Evolutionary conservation across 140 eudicot genomes (phyloP).

Genomic region (Erigeron philadelphicus): DNA sequence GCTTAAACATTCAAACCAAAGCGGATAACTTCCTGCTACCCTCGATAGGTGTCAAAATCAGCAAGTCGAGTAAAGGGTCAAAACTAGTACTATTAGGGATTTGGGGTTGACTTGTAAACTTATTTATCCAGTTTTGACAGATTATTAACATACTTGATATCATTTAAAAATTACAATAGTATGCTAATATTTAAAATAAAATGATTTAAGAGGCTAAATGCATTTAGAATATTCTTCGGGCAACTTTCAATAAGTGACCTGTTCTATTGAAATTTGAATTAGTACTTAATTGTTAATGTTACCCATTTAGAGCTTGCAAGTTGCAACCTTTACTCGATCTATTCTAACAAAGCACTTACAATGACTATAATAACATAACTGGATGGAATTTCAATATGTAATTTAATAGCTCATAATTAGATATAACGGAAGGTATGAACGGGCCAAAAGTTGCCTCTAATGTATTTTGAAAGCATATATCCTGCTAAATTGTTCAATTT

Average conservation of each 20-base stretch:
- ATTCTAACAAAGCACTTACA: not conserved
- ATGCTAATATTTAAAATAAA: not conserved
- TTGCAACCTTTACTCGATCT: slow-evolving; percentile 3
- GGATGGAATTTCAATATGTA: not conserved
- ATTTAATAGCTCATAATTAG: not conserved
- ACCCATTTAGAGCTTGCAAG: slow-evolving; percentile 8
- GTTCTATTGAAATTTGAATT: not conserved
- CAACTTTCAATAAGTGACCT: not conserved
- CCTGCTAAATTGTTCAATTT: not conserved
- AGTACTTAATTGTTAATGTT: not conserved
- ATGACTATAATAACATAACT: not conserved
- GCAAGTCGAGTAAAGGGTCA: not conserved
- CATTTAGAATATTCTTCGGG: not conserved
- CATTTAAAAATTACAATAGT: not conserved
- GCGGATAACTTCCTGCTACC: not conserved
- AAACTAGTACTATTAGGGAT: slow-evolving; percentile 7
- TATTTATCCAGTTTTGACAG: not conserved
- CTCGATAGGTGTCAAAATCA: not conserved
- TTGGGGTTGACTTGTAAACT: not conserved
- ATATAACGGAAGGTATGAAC: not conserved
- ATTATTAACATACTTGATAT: not conserved
- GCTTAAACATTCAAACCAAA: not conserved
- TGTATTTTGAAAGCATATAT: not conserved
- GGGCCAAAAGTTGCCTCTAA: not conserved
- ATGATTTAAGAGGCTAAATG: not conserved